Evolutionary conservation across 192 early-diverging fungal species (phyloP), one percentile per base, ranked within the genome.

Genomic region (Endogone sp.): DNA sequence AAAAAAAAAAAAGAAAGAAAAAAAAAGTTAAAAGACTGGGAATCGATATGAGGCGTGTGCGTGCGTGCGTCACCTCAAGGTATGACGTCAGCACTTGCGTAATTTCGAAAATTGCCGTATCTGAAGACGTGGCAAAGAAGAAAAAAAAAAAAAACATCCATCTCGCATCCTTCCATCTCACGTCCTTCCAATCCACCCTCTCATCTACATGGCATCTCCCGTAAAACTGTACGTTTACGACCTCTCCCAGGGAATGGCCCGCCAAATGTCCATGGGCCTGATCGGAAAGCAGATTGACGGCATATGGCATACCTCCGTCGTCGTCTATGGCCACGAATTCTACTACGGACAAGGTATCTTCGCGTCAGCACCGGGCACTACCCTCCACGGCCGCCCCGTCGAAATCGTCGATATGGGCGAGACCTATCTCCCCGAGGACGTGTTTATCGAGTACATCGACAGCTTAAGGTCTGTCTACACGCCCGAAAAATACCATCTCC

Each of bases 271-370:
- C 2, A 20, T 80, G 57, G 74, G 80, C 22, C 74, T 95, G 2
- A 81, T 82, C 2, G 93, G 92, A 25, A 75, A 78, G 10, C 89
- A 92, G 67, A 60, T 60, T 0, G 86, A 88, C 44, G 90, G 82
- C 31, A 86, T 91, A 54, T 91, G 85, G 77, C 93, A 93, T 72
- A 93, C 93, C 2, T 82, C 87, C 0, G 89, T 94, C 13, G 86
- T 93, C 13, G 85, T 89, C 63, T 92, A 84, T 72, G 92, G 89
- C 25, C 78, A 71, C 28, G 94, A 96, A 63, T 89, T 85, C 59
- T 92, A 76, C 75, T 96, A 88, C 73, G 94, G 93, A 3, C 85
- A 88, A 67, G 94, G 94, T 27, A 90, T 96, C 63, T 70, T 79
- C 63, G 71, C 44, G 21, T 64, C 77, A 2, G 28, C 4, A 58